Percentiles rank a stretch among this genome's conserved stretches.
Evolutionary conservation across 257 asterid species (phyloP).

Genomic region (Salvia miltiorrhiza): DNA sequence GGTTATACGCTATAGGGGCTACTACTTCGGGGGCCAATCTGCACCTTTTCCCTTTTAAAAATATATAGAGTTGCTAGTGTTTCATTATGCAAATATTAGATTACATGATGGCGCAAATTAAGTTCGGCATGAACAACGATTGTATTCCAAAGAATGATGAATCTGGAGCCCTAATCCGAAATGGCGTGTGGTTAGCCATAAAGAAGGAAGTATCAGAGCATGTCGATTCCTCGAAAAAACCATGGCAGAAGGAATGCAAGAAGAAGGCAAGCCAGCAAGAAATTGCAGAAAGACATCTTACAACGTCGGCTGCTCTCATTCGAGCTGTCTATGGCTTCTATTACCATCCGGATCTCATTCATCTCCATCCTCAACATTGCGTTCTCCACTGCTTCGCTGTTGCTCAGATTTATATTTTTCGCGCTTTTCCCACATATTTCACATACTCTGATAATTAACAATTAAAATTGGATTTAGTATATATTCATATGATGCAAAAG

Average conservation of each 20-base stretch:
- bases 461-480: no score
- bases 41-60: no score
- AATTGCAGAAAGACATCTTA: slow-evolving; percentile 34
- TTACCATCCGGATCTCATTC: slow-evolving; percentile 32
- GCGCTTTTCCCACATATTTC: slow-evolving; percentile 53
- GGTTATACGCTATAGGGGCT: no score
- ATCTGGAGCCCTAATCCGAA: no score
- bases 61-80: no score
- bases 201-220: neutral
- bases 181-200: no score
- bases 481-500: no score
- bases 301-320: slow-evolving; percentile 24
- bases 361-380: slow-evolving; percentile 33
- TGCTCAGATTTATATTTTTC: slow-evolving; percentile 23
- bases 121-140: no score
- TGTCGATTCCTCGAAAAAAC: slow-evolving; percentile 24
- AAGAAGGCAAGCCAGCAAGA: slow-evolving; percentile 37
- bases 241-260: slow-evolving; percentile 43
- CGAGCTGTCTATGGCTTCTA: slow-evolving; percentile 14
- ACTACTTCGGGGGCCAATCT: no score
- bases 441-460: slow-evolving; percentile 31
- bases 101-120: no score
- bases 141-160: no score
- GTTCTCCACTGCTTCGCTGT: neutral
- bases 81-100: no score